phyloP scores from a whole-genome alignment of 1,139 yeast genomes.

The Candida sojae region DNA sequence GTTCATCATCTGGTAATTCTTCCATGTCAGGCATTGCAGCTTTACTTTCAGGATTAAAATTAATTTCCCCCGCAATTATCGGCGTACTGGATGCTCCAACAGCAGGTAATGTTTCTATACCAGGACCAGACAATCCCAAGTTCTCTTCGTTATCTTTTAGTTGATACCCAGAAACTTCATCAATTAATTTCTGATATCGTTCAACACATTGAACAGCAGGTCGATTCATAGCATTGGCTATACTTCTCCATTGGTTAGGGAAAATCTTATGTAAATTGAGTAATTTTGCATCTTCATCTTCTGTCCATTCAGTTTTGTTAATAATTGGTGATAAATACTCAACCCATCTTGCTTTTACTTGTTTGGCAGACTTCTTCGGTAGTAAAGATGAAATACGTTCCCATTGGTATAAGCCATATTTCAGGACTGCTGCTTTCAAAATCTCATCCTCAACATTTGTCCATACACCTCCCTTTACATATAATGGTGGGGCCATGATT shows the following conservation, averaged over 20 bases:
- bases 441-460: constrained; percentile 89
- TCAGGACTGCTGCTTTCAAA: constrained; percentile 85
- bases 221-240: constrained; percentile 76
- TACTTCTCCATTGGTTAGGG: constrained; percentile 95
- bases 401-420: constrained; percentile 96
- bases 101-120: constrained; percentile 54
- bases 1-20: constrained; percentile 83
- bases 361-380: constrained; percentile 85
- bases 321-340: constrained; percentile 84
- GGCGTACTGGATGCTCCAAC: constrained; percentile 31
- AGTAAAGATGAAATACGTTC: constrained; percentile 85
- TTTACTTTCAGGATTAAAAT: constrained; percentile 74
- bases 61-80: constrained; percentile 49
- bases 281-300: constrained; percentile 75
- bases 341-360: constrained; percentile 91
- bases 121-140: constrained; percentile 51
- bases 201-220: constrained; percentile 91
- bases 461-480: constrained; percentile 90
- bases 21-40: constrained; percentile 83
- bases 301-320: constrained; percentile 65
- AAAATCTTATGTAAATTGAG: constrained; percentile 65
- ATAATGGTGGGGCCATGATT: constrained; percentile 57
- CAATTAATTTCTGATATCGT: constrained; percentile 76
- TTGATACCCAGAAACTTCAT: constrained; percentile 39
- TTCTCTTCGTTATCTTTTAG: constrained; percentile 26